phyloP scores from a whole-genome alignment of 2,329 filamentous ascomycete species.

The Blastomyces gilchristii region DNA sequence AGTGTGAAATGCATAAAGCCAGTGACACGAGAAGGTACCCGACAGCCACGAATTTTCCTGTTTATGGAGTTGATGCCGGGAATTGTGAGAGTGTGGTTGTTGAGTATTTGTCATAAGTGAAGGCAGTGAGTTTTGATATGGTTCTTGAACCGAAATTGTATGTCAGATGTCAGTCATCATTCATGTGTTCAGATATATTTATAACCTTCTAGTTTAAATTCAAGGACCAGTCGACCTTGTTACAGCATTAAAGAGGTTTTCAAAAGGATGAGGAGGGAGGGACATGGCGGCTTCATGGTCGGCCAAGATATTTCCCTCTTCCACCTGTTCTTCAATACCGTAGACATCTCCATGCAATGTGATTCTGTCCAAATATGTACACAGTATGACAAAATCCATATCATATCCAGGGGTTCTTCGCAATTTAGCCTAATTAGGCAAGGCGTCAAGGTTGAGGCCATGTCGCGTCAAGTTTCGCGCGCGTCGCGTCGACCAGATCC shows the following conservation, averaged over 20 bases:
- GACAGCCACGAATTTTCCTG: neutral
- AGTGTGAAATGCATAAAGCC: neutral
- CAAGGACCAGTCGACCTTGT: neutral
- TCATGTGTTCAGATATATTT: neutral
- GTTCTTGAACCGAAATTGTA: neutral
- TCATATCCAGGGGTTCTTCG: no score
- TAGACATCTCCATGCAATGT: no score
- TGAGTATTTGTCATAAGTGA: neutral
- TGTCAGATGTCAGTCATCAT: neutral
- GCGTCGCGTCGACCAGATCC: neutral
- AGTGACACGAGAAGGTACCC: neutral
- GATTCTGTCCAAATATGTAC: no score
- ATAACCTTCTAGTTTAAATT: neutral
- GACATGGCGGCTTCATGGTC: neutral
- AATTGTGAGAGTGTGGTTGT: neutral
- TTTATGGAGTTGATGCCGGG: neutral
- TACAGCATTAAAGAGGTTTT: neutral
- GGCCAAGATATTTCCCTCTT: neutral
- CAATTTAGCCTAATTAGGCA: neutral
- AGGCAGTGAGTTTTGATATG: neutral
- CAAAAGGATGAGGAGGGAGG: neutral
- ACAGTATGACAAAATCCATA: neutral
- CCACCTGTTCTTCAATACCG: no score
- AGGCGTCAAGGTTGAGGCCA: neutral
- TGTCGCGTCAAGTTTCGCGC: neutral